Base-by-base conservation (phyloP, 495 filamentous ascomycete species). In the Monascus purpureus region DNA sequence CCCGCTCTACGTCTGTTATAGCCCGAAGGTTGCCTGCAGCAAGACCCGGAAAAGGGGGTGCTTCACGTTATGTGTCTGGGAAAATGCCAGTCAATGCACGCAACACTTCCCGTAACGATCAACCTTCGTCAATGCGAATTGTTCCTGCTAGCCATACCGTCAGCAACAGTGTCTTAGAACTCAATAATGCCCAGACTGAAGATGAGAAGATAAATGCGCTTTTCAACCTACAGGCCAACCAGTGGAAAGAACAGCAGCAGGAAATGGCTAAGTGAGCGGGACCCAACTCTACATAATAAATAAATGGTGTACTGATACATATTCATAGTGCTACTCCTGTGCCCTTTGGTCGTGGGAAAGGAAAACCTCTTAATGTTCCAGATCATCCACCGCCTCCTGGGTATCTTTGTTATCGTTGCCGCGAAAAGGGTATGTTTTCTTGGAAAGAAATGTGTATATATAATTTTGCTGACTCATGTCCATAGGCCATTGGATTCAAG, bases 341-440 rank as follows among this genome's bases (percentile, higher is more conserved):
- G 7, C 63, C 67, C 34, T 70, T 70, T 39, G 65, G 59, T 13
- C 57, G 63, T 19, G 63, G 55, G n/a, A 60, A 63, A 48, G 66
- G 65, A 24, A 76, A 74, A 41, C 73, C 75, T 24, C 61, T 73
- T 28, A 84, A 84, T 47, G 73, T 84, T 14, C 92, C 90, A 12
- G 82, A 88, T 39, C 84, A 92, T 45, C 80, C 83, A 7, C 87
- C 88, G 11, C 87, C 90, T 4, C 75, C 80, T 15, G 86, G 87
- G 19, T 99, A 99, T 52, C 72, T 94, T 36, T 99, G 90, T 57
- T 93, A 95, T 45, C 80, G 90, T n/a, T 99, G 90, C 56, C 80
- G 85, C 36, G 80, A 95, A 55, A 97, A 96, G 62, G 90, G 70
- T 72, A 50, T 19, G 36, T 32, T 34, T 9, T 12, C 14, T 38